Evolutionary conservation across 169 alveolate species (phyloP).

Genomic region (Theileria orientalis): DNA sequence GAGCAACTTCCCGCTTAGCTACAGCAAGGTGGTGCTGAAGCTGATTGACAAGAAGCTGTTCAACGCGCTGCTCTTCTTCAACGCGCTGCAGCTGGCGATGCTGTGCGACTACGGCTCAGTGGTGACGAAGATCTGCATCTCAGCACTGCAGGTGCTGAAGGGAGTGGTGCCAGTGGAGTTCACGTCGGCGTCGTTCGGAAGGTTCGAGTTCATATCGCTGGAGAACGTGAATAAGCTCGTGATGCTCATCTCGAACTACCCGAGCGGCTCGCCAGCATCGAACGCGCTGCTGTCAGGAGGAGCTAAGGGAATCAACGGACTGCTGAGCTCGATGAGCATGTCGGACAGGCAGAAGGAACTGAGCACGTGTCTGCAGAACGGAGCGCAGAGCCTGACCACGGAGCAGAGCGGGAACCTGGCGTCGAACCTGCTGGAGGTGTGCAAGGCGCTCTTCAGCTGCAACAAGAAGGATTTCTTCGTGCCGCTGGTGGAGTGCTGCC

Average conservation of each 20-base stretch:
- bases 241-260: neutral
- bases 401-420: constrained; percentile 5
- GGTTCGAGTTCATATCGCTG: constrained; percentile 27
- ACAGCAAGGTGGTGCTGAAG: constrained; percentile 4
- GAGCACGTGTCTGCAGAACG: neutral
- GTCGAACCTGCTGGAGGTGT: constrained; percentile 6
- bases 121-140: constrained; percentile 26
- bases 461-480: constrained; percentile 41
- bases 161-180: constrained; percentile 33
- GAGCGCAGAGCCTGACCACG: neutral
- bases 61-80: constrained; percentile 14
- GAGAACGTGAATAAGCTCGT: constrained; percentile 29
- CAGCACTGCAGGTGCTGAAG: constrained; percentile 26
- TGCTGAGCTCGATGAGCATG: neutral
- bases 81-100: constrained; percentile 9
- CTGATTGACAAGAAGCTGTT: neutral
- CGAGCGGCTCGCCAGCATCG: neutral
- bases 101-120: constrained; percentile 8
- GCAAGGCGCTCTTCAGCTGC: constrained; percentile 6
- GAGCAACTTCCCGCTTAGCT: constrained; percentile 7
- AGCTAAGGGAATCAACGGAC: neutral
- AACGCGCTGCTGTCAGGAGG: neutral
- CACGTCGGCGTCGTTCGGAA: constrained; percentile 28
- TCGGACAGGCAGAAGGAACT: neutral
- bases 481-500: constrained; percentile 56